Percentiles rank a stretch among this genome's conserved stretches.
Conservation (phyloP, 306 rosid species). For the Rosa multiflora region DNA sequence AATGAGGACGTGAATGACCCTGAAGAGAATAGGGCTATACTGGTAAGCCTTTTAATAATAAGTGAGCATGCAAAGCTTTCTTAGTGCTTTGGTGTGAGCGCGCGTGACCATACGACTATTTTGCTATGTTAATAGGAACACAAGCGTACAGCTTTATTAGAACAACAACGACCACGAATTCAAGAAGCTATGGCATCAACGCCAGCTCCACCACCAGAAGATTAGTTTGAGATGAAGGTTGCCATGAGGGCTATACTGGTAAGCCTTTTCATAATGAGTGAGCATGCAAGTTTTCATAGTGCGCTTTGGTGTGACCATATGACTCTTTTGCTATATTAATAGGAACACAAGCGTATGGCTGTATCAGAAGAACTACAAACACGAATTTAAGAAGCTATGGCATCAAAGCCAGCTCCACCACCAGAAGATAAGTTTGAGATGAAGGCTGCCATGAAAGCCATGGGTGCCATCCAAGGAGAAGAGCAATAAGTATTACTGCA, state of each 20-base stretch:
- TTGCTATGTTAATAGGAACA: slow-evolving; percentile 35
- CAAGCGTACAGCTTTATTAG: too few relatives aligned
- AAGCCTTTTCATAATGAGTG: slow-evolving; percentile 3
- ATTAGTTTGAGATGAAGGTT: too few relatives aligned
- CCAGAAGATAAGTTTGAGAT: slow-evolving; percentile 77
- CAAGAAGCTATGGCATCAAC: too few relatives aligned
- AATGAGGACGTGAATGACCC: slow-evolving; percentile 84
- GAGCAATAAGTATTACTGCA: not conserved
- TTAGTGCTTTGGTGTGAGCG: not conserved
- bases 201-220: too few relatives aligned
- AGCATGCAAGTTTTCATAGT: slow-evolving; percentile 6
- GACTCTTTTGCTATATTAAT: slow-evolving; percentile 10
- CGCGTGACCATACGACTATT: not conserved
- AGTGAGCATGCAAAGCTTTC: slow-evolving; percentile 8
- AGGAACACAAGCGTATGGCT: slow-evolving; percentile 65
- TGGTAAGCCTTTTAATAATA: slow-evolving; percentile 36
- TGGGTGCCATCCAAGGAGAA: slow-evolving; percentile 56
- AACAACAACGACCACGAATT: too few relatives aligned
- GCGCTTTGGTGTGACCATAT: slow-evolving; percentile 3
- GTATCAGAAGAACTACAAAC: slow-evolving; percentile 80
- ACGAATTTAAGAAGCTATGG: slow-evolving; percentile 74
- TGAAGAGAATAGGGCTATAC: slow-evolving; percentile 83
- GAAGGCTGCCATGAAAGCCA: slow-evolving; percentile 88
- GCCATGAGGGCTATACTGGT: slow-evolving; percentile 60
- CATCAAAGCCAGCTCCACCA: slow-evolving; percentile 78